phyloP scores from a whole-genome alignment of 1,284 basidiomycete species.

The Microstroma glucosiphilum region DNA sequence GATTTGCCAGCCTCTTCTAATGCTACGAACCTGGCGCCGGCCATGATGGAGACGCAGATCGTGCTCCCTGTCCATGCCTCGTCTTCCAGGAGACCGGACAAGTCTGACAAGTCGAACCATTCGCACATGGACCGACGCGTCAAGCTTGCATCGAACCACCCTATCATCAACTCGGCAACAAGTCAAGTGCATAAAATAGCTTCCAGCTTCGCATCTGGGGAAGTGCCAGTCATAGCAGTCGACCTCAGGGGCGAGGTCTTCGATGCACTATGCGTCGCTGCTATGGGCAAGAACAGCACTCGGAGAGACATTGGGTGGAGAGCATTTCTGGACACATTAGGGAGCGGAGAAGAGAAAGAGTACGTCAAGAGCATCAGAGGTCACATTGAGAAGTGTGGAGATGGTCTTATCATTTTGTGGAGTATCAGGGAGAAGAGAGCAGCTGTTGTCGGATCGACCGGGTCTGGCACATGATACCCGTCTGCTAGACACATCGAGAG shows the following conservation, averaged over 20 bases:
- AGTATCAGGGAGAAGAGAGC: conserved; percentile 29
- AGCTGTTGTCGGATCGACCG: conserved; percentile 16
- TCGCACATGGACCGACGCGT: conserved; percentile 25
- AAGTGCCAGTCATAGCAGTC: conserved; percentile 39
- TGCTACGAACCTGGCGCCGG: not conserved
- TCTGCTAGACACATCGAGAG: too few species aligned
- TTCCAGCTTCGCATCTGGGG: conserved; percentile 28
- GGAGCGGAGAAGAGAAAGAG: conserved; percentile 33
- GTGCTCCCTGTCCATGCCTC: conserved; percentile 23
- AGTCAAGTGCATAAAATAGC: conserved; percentile 30
- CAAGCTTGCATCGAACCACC: conserved; percentile 26
- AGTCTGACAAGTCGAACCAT: conserved; percentile 29
- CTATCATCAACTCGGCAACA: conserved; percentile 38
- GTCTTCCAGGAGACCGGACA: conserved; percentile 18
- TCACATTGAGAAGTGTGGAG: conserved; percentile 3
- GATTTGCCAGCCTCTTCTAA: not conserved
- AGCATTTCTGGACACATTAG: conserved; percentile 5
- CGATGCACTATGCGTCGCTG: conserved; percentile 25
- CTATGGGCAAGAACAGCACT: conserved; percentile 10
- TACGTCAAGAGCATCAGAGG: conserved; percentile 29
- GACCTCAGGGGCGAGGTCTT: conserved; percentile 33
- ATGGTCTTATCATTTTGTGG: conserved; percentile 25
- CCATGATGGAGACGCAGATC: conserved; percentile 28
- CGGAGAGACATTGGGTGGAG: conserved; percentile 1
- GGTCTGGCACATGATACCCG: not conserved